A percentile compares a stretch with the other conserved stretches of the same genome.
These are phyloP conservation scores for Spizellomyces sp. DNA, from an alignment of 192 early-diverging fungal species.

Conservation along the genomic window DNA sequence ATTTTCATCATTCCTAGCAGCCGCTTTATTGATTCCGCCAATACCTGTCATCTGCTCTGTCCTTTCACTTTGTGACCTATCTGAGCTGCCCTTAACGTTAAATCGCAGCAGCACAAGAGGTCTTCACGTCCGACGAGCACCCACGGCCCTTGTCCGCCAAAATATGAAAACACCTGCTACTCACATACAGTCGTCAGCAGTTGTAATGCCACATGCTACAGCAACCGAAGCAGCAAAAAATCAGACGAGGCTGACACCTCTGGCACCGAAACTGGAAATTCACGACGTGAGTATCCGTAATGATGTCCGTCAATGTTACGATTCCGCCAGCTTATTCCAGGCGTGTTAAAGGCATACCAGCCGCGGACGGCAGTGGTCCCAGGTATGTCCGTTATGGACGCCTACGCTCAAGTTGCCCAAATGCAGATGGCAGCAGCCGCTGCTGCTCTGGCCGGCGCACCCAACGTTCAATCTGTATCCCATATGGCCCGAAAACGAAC, in stretches of 20 bases:
- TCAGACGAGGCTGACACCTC: not conserved
- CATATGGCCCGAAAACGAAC: not conserved
- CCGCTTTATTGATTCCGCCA: too few relatives aligned
- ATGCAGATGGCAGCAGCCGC: slow-evolving; percentile 4
- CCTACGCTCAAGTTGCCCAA: slow-evolving; percentile 3
- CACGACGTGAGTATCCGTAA: not conserved
- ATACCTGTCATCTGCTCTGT: too few relatives aligned
- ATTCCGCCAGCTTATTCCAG: too few relatives aligned
- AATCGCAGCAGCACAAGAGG: too few relatives aligned
- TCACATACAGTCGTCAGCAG: too few relatives aligned
- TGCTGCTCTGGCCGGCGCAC: not conserved
- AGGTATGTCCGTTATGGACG: not conserved
- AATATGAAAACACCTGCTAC: too few relatives aligned
- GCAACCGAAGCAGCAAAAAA: not conserved
- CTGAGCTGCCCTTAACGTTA: too few relatives aligned
- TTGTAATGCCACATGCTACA: not conserved
- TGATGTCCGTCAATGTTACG: too few relatives aligned
- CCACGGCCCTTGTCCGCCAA: too few relatives aligned
- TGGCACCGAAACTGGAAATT: not conserved
- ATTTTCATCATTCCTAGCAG: too few relatives aligned
- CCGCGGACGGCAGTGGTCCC: not conserved
- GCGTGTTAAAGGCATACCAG: not conserved
- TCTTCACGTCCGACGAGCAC: too few relatives aligned
- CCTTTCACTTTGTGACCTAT: too few relatives aligned
- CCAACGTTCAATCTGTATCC: not conserved